phyloP scores from a whole-genome alignment of 768 basidiomycete species.

The Termitomyces eurrhizus region DNA sequence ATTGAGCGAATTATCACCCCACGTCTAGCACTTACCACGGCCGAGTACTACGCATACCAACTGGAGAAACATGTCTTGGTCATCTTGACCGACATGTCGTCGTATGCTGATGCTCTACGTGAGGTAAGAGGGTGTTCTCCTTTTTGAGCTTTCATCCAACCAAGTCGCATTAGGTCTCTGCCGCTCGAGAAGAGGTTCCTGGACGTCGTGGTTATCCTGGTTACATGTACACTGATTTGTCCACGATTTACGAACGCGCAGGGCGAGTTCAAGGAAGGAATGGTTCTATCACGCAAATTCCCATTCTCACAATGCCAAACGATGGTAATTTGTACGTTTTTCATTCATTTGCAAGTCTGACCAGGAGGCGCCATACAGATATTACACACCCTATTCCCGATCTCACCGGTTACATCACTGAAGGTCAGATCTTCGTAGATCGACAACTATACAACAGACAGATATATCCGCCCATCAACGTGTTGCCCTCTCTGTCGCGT shows the following conservation, averaged over 20 bases:
- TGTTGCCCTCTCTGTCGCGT: constrained; percentile 96
- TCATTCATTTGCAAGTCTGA: constrained; percentile 13
- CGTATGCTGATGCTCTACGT: constrained; percentile 94
- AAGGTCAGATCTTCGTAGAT: constrained; percentile 99
- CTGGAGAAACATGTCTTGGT: constrained; percentile 99
- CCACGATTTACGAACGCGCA: constrained; percentile 98
- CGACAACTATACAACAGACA: constrained; percentile 94
- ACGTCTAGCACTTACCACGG: constrained; percentile 94
- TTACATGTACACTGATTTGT: constrained; percentile 99
- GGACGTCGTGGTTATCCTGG: constrained; percentile 98
- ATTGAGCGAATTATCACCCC: constrained; percentile 99
- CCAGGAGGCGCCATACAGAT: constrained; percentile 46
- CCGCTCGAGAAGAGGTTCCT: constrained; percentile 98
- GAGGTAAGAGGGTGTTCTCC: constrained; percentile 51
- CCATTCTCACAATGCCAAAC: constrained; percentile 99
- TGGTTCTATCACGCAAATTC: constrained; percentile 99
- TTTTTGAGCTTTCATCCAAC: constrained; percentile 3
- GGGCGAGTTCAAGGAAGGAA: constrained; percentile 97
- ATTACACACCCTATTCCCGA: constrained; percentile 99
- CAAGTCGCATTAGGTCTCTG: constrained; percentile 67
- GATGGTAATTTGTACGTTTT: constrained; percentile 62
- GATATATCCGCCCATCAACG: constrained; percentile 99
- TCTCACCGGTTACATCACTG: constrained; percentile 98
- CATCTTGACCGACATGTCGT: constrained; percentile 98
- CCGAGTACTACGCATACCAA: constrained; percentile 99